A percentile compares a stretch with the other conserved stretches of the same genome.
These are phyloP conservation scores for Lecanosticta acicola DNA, from an alignment of 2,329 filamentous ascomycete genomes.

Conservation along the genomic window DNA sequence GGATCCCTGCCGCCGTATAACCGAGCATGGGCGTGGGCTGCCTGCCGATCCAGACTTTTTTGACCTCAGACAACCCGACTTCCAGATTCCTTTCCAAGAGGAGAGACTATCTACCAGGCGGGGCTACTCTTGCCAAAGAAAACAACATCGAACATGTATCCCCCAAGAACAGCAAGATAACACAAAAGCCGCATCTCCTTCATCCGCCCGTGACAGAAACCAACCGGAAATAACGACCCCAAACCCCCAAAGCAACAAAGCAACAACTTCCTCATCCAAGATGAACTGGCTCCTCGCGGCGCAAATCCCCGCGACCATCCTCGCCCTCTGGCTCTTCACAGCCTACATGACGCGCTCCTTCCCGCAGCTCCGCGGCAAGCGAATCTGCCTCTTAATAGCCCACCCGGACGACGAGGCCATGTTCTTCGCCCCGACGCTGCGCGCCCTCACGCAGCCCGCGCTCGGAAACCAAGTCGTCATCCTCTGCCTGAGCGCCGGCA, in stretches of 20 bases:
- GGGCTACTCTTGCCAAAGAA: not conserved
- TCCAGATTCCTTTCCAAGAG: not conserved
- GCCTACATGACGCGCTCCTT: slow-evolving; percentile 46
- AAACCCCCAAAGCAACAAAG: not conserved
- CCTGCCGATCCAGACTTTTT: not conserved
- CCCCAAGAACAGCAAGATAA: too few species aligned
- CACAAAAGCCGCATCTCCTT: too few species aligned
- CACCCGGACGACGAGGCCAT: slow-evolving; percentile 99
- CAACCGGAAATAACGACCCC: not conserved
- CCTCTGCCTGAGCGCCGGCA: slow-evolving; percentile 82
- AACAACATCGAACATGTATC: too few species aligned
- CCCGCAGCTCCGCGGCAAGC: slow-evolving; percentile 70
- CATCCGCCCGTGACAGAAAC: too few species aligned
- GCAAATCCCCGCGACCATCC: slow-evolving; percentile 38
- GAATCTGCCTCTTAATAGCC: slow-evolving; percentile 86
- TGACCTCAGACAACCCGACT: not conserved
- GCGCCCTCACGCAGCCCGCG: slow-evolving; percentile 73
- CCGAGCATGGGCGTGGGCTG: not conserved
- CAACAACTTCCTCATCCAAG: slow-evolving; percentile 1
- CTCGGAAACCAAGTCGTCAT: slow-evolving; percentile 90
- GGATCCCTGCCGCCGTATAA: not conserved
- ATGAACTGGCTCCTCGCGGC: slow-evolving; percentile 40
- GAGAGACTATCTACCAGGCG: not conserved
- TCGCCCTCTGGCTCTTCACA: slow-evolving; percentile 45
- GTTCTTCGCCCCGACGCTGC: slow-evolving; percentile 91